A percentile compares a stretch with the other conserved stretches of the same genome.
phyloP scores from a whole-genome alignment of 1,139 yeast genomes.

The Suhomyces maxii region DNA sequence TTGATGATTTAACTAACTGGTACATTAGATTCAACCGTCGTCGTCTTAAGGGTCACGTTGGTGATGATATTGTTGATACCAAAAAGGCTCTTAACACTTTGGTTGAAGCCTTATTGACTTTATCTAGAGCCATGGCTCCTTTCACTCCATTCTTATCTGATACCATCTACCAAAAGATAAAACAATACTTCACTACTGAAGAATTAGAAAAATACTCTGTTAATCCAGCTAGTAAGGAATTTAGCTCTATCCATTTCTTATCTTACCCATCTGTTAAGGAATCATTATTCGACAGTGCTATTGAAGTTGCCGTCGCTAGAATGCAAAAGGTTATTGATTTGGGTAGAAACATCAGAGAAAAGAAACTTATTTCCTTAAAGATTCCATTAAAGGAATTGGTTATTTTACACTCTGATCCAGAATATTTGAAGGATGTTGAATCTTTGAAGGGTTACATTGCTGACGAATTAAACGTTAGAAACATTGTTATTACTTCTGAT shows the following conservation, averaged over 20 bases:
- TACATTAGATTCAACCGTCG: conserved; percentile 97
- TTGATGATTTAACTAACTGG: conserved; percentile 98
- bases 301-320: conserved; percentile 83
- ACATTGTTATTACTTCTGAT: conserved; percentile 81
- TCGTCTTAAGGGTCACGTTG: conserved; percentile 85
- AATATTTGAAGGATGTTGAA: conserved; percentile 75
- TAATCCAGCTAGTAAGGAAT: conserved; percentile 50
- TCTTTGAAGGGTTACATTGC: conserved; percentile 74
- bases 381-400: conserved; percentile 90
- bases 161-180: conserved; percentile 77
- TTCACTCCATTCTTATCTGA: conserved; percentile 97
- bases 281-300: conserved; percentile 75
- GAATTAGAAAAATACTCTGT: conserved; percentile 47
- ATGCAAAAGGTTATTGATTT: conserved; percentile 97
- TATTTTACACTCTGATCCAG: conserved; percentile 76
- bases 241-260: conserved; percentile 89
- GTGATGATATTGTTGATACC: conserved; percentile 81
- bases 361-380: conserved; percentile 89
- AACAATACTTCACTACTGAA: conserved; percentile 56
- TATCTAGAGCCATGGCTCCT: conserved; percentile 97
- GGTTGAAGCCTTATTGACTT: conserved; percentile 83
- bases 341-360: conserved; percentile 96
- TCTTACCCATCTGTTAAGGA: conserved; percentile 83
- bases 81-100: conserved; percentile 84
- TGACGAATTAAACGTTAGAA: conserved; percentile 93